These are phyloP conservation scores for Mucor piriformis DNA, from an alignment of 371 early-diverging fungal genomes.

Conservation along the genomic window DNA sequence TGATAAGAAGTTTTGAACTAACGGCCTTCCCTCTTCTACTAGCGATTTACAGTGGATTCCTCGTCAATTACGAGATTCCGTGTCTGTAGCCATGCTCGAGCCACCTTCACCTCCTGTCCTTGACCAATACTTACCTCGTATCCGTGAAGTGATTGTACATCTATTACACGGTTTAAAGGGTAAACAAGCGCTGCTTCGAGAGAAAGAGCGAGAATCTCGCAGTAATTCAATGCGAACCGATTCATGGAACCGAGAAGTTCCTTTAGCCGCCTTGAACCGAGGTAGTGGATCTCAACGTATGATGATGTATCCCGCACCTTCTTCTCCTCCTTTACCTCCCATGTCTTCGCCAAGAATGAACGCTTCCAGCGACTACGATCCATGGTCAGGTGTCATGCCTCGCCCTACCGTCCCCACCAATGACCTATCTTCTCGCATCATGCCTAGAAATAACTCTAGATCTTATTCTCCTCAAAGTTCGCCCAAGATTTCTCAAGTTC, in stretches of 20 bases:
- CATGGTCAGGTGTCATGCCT: constrained; percentile 47
- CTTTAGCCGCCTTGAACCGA: constrained; percentile 39
- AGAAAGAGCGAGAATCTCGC: constrained; percentile 30
- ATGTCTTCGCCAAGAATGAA: constrained; percentile 25
- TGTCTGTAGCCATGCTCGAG: constrained; percentile 58
- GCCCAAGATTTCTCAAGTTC: constrained; percentile 10
- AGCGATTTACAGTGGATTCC: constrained; percentile 67
- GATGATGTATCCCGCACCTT: constrained; percentile 24
- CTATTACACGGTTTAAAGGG: constrained; percentile 64
- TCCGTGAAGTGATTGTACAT: constrained; percentile 66
- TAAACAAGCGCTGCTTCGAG: constrained; percentile 60
- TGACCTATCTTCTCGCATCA: constrained; percentile 33
- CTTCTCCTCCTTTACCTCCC: constrained; percentile 20
- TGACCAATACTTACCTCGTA: constrained; percentile 61
- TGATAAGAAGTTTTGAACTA: too few species aligned
- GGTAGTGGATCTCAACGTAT: constrained; percentile 26
- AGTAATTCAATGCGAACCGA: constrained; percentile 14
- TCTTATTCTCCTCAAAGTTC: constrained; percentile 25
- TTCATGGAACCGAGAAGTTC: constrained; percentile 46
- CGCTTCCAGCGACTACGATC: constrained; percentile 39
- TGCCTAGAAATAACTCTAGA: constrained; percentile 19
- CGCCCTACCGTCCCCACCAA: constrained; percentile 43
- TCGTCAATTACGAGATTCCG: constrained; percentile 54
- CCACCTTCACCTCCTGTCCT: constrained; percentile 56
- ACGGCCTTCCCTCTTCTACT: too few species aligned